Evolutionary conservation across 176 grass and related monocot species (phyloP).

Genomic region (Pontederia crassipes): DNA sequence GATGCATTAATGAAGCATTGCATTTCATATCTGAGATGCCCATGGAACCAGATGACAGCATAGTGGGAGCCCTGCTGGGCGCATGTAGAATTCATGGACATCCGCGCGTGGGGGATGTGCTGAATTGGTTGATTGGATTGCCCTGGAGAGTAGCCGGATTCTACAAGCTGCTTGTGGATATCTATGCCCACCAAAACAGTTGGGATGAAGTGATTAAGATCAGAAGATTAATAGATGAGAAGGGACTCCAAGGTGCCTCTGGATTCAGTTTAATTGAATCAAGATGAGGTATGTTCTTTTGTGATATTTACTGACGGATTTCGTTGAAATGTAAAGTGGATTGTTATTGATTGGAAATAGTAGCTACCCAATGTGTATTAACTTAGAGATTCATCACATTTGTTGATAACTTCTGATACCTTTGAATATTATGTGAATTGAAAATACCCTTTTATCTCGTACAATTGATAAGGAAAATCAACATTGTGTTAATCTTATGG

Average conservation of each 20-base stretch:
- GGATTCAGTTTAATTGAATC: conserved; percentile 12
- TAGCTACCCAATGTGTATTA: no score
- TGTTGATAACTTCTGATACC: no score
- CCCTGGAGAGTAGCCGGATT: not conserved
- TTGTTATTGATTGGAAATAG: no score
- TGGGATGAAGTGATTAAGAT: conserved; percentile 13
- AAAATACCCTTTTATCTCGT: no score
- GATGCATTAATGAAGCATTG: conserved; percentile 3
- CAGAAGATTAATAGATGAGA: conserved; percentile 6
- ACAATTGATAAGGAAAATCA: no score
- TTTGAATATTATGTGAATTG: no score
- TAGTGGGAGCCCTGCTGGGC: not conserved
- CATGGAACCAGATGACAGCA: conserved; percentile 3
- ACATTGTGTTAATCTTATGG: no score
- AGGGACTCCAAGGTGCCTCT: not conserved
- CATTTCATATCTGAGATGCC: not conserved
- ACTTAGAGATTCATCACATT: no score
- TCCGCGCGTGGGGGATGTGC: not conserved
- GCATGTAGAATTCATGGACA: conserved; percentile 15
- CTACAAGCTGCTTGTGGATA: conserved; percentile 7
- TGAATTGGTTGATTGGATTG: not conserved
- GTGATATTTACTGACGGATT: no score
- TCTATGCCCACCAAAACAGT: not conserved
- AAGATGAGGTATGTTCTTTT: not conserved
- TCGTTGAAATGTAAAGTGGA: no score